Evolutionary conservation across 2,329 filamentous ascomycete genomes (phyloP).

Genomic region (Graphiopsis chlorocephala): DNA sequence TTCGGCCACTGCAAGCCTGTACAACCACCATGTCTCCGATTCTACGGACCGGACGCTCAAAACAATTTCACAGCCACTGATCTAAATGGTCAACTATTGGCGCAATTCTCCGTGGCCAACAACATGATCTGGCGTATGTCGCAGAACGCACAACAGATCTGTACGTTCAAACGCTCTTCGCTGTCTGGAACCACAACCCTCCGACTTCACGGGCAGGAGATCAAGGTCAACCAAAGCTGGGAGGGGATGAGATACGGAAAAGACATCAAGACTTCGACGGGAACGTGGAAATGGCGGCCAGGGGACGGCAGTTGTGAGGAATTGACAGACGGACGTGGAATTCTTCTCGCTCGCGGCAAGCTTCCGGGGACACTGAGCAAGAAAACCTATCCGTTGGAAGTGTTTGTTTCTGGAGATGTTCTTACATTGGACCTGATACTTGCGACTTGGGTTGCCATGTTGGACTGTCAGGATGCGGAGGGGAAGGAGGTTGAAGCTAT

Average conservation of each 20-base stretch:
- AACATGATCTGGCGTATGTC: background rate
- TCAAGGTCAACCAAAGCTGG: constrained; percentile 5
- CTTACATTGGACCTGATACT: background rate
- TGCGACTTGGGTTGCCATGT: background rate
- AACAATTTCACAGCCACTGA: background rate
- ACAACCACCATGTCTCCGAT: background rate
- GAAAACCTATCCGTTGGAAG: background rate
- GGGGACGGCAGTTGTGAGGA: background rate
- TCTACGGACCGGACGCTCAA: background rate
- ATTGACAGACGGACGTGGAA: background rate
- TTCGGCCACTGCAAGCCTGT: background rate
- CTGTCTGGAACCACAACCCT: background rate
- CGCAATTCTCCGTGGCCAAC: background rate
- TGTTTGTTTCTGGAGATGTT: background rate
- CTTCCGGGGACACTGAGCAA: background rate
- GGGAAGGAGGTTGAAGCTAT: background rate
- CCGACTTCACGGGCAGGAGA: background rate
- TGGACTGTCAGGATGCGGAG: background rate
- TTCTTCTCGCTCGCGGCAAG: background rate
- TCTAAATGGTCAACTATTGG: background rate
- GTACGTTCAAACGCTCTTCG: background rate
- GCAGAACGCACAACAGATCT: background rate
- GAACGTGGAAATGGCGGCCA: background rate
- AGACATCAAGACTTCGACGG: background rate
- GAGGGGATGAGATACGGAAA: background rate